Evolutionary conservation across 805 yeast genomes (phyloP).

Genomic region (Wickerhamomyces pijperi): DNA sequence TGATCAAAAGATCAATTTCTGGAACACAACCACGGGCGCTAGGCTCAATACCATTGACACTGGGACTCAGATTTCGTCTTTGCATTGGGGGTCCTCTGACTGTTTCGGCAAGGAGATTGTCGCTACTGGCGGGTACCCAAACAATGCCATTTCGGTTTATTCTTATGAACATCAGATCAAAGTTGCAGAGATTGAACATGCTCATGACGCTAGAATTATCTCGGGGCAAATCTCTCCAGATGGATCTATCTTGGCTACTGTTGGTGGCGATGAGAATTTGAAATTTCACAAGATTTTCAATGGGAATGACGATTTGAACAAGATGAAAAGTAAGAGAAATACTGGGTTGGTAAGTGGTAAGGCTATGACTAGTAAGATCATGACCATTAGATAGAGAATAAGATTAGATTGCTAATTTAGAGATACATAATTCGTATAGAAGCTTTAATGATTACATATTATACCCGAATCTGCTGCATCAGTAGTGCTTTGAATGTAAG

Average conservation of each 20-base stretch:
- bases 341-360: slow-evolving; percentile 28
- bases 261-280: slow-evolving; percentile 91
- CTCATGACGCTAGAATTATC: slow-evolving; percentile 84
- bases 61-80: slow-evolving; percentile 88
- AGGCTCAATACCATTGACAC: slow-evolving; percentile 80
- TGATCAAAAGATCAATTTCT: slow-evolving; percentile 81
- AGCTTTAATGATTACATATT: too few species aligned
- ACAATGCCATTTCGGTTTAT: slow-evolving; percentile 73
- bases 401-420: too few species aligned
- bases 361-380: slow-evolving; percentile 34
- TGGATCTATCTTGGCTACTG: slow-evolving; percentile 81
- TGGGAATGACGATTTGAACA: slow-evolving; percentile 20
- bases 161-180: slow-evolving; percentile 77
- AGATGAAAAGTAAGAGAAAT: slow-evolving; percentile 13
- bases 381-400: slow-evolving; percentile 43
- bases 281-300: slow-evolving; percentile 93
- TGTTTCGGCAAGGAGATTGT: slow-evolving; percentile 75
- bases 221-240: slow-evolving; percentile 84
- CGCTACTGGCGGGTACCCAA: slow-evolving; percentile 90
- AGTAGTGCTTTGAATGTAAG: too few species aligned
- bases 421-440: too few species aligned
- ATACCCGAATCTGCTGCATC: too few species aligned
- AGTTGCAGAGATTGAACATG: slow-evolving; percentile 76
- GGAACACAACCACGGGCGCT: slow-evolving; percentile 91
- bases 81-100: slow-evolving; percentile 77